Percentiles rank a stretch among this genome's conserved stretches.
phyloP scores from a whole-genome alignment of 2,329 filamentous ascomycete species.

The Albifimbria verrucaria region DNA sequence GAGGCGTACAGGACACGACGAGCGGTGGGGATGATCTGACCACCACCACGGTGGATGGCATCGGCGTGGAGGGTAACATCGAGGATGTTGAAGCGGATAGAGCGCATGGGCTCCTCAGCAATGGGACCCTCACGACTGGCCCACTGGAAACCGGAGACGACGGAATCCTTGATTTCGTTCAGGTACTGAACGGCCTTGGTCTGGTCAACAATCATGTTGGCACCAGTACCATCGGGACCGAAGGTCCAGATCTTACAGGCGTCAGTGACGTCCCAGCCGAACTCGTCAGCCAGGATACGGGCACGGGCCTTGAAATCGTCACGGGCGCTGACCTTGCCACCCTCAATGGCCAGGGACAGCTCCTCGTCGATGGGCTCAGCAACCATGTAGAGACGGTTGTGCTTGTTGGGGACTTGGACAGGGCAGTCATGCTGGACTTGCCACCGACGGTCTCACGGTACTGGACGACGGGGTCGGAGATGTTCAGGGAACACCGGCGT shows the following conservation, averaged over 20 bases:
- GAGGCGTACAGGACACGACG: constrained; percentile 97
- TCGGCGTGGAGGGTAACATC: constrained; percentile 99
- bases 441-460: constrained; percentile 93
- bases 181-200: constrained; percentile 99
- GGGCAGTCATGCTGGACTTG: constrained; percentile 88
- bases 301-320: constrained; percentile 99
- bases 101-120: constrained; percentile 97
- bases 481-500: constrained; percentile 97
- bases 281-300: constrained; percentile 92
- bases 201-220: constrained; percentile 99
- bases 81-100: constrained; percentile 96
- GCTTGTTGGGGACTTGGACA: constrained; percentile 99
- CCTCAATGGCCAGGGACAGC: constrained; percentile 84
- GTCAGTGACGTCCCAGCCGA: constrained; percentile 99
- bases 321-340: constrained; percentile 86
- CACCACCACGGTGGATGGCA: constrained; percentile 99
- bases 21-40: constrained; percentile 96
- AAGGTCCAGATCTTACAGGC: constrained; percentile 99
- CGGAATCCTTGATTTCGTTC: constrained; percentile 99
- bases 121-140: constrained; percentile 95
- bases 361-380: constrained; percentile 92
- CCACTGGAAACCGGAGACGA: constrained; percentile 99
- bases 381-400: constrained; percentile 99
- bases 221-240: constrained; percentile 93
- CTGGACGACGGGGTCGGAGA: constrained; percentile 96